Evolutionary conservation across 106 monocot genomes (phyloP).

Genomic region (Phalaenopsis aphrodite): DNA sequence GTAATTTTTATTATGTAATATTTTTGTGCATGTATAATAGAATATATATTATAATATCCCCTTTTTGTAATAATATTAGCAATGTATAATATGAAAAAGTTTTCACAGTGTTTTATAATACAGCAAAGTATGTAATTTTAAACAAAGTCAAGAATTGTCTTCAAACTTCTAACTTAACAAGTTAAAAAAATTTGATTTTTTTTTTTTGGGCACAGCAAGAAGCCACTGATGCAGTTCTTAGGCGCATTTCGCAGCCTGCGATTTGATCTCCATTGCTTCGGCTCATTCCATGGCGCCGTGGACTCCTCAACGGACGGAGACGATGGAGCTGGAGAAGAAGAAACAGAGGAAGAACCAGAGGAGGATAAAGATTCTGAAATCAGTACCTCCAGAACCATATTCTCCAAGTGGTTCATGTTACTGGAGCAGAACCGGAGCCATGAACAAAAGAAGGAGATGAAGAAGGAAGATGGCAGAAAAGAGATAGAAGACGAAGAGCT

Average conservation of each 20-base stretch:
- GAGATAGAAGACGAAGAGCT: conserved; percentile 10
- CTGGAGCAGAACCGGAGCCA: conserved; percentile 35
- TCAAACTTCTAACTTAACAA: no score
- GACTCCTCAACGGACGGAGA: conserved; percentile 33
- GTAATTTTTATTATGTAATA: no score
- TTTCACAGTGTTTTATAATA: no score
- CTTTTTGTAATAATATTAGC: no score
- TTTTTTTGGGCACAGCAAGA: conserved; percentile 45
- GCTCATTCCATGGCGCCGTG: conserved; percentile 27
- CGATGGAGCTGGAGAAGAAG: conserved; percentile 35
- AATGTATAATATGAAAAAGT: no score
- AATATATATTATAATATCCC: no score
- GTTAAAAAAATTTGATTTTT: no score
- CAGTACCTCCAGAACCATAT: conserved; percentile 14
- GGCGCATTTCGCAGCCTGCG: conserved; percentile 37
- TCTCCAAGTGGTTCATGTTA: conserved; percentile 80
- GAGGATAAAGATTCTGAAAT: conserved; percentile 12
- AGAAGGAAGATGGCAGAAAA: conserved; percentile 7
- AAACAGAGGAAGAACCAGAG: conserved; percentile 28
- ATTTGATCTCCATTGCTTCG: conserved; percentile 49
- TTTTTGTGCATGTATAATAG: no score
- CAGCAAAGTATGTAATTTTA: no score
- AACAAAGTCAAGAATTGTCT: no score
- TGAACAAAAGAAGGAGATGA: conserved; percentile 5
- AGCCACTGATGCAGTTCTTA: conserved; percentile 41